A percentile compares a stretch with the other conserved stretches of the same genome.
Conservation (phyloP, 2,329 filamentous ascomycete genomes). For the Aspergillus sp. region DNA sequence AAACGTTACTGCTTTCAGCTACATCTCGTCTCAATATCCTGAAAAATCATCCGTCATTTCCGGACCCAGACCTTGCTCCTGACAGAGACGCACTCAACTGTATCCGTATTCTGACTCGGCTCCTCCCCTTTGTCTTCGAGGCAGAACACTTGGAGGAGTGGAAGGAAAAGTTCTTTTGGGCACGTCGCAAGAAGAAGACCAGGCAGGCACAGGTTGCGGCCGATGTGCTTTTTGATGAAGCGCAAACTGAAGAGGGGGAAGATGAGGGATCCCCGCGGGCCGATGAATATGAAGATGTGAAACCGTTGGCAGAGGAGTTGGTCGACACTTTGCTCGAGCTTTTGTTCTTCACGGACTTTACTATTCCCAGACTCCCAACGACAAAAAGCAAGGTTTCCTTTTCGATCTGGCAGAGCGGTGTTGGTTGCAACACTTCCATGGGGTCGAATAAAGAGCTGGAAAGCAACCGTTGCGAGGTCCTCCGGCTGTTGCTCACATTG, state of each 20-base stretch:
- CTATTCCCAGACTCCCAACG: conserved; percentile 67
- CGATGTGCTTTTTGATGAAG: conserved; percentile 82
- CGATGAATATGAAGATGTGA: conserved; percentile 72
- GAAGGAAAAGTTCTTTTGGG: conserved; percentile 95
- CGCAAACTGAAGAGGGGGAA: conserved; percentile 51
- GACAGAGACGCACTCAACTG: conserved; percentile 93
- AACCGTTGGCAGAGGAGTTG: conserved; percentile 85
- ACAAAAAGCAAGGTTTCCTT: conserved; percentile 79
- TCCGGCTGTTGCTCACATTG: conserved; percentile 79
- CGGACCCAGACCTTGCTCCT: conserved; percentile 74
- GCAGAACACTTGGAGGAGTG: conserved; percentile 74
- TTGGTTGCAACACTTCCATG: conserved; percentile 87
- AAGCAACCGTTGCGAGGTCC: conserved; percentile 84
- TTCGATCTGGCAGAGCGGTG: conserved; percentile 96
- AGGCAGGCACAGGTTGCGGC: conserved; percentile 61
- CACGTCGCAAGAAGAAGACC: conserved; percentile 65
- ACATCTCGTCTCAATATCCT: conserved; percentile 78
- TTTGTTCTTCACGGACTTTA: conserved; percentile 87
- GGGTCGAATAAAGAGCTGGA: conserved; percentile 88
- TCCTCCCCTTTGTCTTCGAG: conserved; percentile 90
- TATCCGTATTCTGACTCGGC: conserved; percentile 79
- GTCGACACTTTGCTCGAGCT: conserved; percentile 86
- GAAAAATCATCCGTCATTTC: conserved; percentile 85
- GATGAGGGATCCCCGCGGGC: conserved; percentile 37
- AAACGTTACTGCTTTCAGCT: conserved; percentile 79